phyloP scores from a whole-genome alignment of 192 early-diverging fungal species.

The Backusella parvicylindrica region DNA sequence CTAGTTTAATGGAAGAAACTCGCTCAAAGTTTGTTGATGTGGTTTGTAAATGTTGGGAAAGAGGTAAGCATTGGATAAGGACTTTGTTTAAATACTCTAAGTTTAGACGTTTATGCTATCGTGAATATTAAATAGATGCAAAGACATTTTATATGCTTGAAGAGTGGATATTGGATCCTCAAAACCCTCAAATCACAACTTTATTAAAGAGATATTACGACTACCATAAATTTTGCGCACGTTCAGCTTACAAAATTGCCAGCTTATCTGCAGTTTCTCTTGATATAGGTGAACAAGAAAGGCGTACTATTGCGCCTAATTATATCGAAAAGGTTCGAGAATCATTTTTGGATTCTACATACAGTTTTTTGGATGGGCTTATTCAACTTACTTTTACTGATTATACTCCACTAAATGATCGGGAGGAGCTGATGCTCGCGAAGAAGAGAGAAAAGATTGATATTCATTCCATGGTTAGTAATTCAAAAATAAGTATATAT shows the following conservation, averaged over 20 bases:
- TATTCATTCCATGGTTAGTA: constrained; percentile 30
- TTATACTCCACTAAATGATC: constrained; percentile 32
- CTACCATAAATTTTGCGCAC: constrained; percentile 63
- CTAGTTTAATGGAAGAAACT: constrained; percentile 67
- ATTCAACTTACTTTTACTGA: constrained; percentile 61
- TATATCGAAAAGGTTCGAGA: constrained; percentile 55
- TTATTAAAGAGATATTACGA: constrained; percentile 64
- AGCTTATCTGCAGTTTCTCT: constrained; percentile 44
- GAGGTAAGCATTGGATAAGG: constrained; percentile 50
- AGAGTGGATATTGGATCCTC: constrained; percentile 65
- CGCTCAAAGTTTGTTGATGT: constrained; percentile 70
- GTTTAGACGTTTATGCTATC: neutral
- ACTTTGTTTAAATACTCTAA: no score
- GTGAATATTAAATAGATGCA: constrained; percentile 45
- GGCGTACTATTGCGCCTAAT: constrained; percentile 41
- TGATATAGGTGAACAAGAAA: constrained; percentile 30
- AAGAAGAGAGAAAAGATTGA: constrained; percentile 35
- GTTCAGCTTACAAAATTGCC: constrained; percentile 59
- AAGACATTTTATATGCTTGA: constrained; percentile 67
- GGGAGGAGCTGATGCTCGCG: constrained; percentile 23
- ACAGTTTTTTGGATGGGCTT: constrained; percentile 80
- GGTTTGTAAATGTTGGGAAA: constrained; percentile 73
- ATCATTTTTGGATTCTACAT: constrained; percentile 70
- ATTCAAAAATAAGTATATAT: neutral
- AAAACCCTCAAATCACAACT: constrained; percentile 59